A percentile compares a stretch with the other conserved stretches of the same genome.
Evolutionary conservation across 768 basidiomycete genomes (phyloP).

Genomic region (Agrocybe chaxingu): DNA sequence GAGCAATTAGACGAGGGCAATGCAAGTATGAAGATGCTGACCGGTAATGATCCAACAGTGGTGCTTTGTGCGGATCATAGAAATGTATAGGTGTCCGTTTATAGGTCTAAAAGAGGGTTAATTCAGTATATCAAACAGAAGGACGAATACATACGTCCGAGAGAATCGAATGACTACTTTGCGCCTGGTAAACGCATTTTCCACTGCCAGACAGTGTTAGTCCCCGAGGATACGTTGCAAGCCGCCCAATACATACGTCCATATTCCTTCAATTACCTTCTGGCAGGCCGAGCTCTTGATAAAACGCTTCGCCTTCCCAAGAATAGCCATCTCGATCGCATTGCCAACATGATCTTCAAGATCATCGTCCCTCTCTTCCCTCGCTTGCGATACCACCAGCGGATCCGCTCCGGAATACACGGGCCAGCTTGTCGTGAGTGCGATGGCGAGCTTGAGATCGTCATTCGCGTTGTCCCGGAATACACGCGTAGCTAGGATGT

Average conservation of each 20-base stretch:
- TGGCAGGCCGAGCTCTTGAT: conserved; percentile 89
- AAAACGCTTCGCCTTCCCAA: conserved; percentile 83
- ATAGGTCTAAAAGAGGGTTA: conserved; percentile 61
- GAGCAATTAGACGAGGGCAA: neutral
- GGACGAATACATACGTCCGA: conserved; percentile 61
- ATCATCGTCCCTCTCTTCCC: conserved; percentile 66
- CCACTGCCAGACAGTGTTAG: conserved; percentile 46
- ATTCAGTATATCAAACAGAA: neutral
- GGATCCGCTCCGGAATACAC: conserved; percentile 76
- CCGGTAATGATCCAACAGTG: conserved; percentile 95
- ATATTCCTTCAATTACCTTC: conserved; percentile 83
- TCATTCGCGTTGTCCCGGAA: conserved; percentile 71
- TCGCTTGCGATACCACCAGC: conserved; percentile 52
- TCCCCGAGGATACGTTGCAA: neutral
- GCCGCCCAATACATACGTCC: conserved; percentile 49
- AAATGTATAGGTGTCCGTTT: conserved; percentile 90
- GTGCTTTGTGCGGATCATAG: conserved; percentile 92
- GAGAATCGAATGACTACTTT: conserved; percentile 85
- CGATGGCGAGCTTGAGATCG: conserved; percentile 65
- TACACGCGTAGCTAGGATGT: conserved; percentile 81
- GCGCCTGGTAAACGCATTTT: conserved; percentile 86
- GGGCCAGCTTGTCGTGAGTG: conserved; percentile 76
- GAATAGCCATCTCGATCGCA: conserved; percentile 90
- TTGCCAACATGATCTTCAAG: conserved; percentile 82
- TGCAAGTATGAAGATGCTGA: conserved; percentile 25